A percentile compares a stretch with the other conserved stretches of the same genome.
Conservation (phyloP, 2,329 filamentous ascomycete species). For the Cordyceps pruinosa region DNA sequence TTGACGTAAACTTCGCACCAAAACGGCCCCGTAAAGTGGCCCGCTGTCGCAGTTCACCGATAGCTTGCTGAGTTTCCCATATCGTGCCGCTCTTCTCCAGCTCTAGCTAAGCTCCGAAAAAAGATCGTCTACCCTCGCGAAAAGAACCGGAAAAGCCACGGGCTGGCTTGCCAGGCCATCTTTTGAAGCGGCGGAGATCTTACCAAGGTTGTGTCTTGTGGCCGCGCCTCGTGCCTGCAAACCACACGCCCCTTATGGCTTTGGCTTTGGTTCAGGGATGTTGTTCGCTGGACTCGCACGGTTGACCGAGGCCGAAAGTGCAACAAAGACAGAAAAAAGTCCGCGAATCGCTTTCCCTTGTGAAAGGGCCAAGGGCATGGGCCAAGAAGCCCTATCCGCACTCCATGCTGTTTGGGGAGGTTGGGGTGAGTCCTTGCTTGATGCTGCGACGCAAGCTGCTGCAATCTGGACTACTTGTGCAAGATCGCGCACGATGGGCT, state of each 20-base stretch:
- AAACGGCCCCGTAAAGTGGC: not conserved
- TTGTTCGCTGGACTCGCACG: not conserved
- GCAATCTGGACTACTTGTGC: not conserved
- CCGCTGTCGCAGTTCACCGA: not conserved
- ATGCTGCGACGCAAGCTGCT: not conserved
- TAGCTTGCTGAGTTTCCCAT: not conserved
- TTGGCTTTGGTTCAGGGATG: not conserved
- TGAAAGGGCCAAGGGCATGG: not conserved
- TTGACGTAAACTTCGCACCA: not conserved
- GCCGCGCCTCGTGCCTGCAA: not conserved
- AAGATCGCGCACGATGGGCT: slow-evolving; percentile 5
- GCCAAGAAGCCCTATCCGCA: not conserved
- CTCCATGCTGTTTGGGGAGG: not conserved
- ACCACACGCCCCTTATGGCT: not conserved
- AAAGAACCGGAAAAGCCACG: not conserved
- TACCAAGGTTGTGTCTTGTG: slow-evolving; percentile 2
- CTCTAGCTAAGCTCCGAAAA: not conserved
- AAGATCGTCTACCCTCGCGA: not conserved
- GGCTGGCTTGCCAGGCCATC: not conserved
- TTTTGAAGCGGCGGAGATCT: not conserved
- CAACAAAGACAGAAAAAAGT: not conserved
- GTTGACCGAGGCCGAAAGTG: slow-evolving; percentile 2
- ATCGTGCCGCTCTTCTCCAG: not conserved
- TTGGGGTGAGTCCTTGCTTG: not conserved
- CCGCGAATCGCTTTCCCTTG: not conserved